Evolutionary conservation across 2,329 filamentous ascomycete species (phyloP).

Genomic region (Ophiostoma australiae): DNA sequence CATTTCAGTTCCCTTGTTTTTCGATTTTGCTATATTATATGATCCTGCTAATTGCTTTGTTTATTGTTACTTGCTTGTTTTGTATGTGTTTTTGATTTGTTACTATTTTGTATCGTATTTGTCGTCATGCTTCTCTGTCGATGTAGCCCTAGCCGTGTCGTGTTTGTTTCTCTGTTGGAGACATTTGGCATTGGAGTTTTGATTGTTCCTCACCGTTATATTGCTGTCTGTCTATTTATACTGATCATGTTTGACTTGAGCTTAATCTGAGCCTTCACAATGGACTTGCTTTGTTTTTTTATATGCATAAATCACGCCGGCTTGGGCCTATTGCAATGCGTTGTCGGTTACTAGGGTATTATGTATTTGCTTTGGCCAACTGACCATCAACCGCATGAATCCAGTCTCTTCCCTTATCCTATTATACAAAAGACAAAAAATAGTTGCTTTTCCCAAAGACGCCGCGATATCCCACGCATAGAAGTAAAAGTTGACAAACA

Average conservation of each 20-base stretch:
- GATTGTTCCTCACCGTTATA: neutral
- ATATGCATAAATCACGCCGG: neutral
- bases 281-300: neutral
- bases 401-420: neutral
- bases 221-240: neutral
- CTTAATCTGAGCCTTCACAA: neutral
- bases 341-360: neutral
- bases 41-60: neutral
- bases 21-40: neutral
- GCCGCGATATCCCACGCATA: slow-evolving; percentile 13
- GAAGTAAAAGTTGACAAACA: neutral
- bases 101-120: neutral
- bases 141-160: neutral
- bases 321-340: neutral
- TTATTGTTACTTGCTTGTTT: no score
- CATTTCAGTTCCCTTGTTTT: neutral
- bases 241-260: neutral
- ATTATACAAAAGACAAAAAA: slow-evolving; percentile 11
- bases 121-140: neutral
- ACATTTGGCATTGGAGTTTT: neutral
- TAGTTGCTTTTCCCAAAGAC: slow-evolving; percentile 5
- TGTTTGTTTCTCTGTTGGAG: neutral
- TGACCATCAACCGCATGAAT: neutral
- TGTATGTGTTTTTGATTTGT: neutral
- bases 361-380: slow-evolving; percentile 5